These are phyloP conservation scores for Claviceps capensis DNA, from an alignment of 2,329 filamentous ascomycete genomes.

Conservation along the genomic window DNA sequence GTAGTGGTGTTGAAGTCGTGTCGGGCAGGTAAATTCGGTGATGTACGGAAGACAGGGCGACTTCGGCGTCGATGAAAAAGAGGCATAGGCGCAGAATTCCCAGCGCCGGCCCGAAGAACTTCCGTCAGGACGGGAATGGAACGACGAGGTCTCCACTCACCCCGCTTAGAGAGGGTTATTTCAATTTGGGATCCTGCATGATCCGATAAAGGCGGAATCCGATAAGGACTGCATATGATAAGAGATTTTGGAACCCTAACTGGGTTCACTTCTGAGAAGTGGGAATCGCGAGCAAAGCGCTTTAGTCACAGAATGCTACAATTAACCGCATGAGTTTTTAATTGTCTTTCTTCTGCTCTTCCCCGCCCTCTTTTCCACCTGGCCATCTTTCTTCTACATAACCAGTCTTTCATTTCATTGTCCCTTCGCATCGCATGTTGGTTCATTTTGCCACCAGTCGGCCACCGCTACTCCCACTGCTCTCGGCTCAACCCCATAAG, in stretches of 20 bases:
- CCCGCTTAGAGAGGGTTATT: too few species aligned
- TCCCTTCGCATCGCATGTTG: background rate
- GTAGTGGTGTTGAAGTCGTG: background rate
- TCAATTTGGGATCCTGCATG: slow-evolving; percentile 1
- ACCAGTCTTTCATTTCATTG: background rate
- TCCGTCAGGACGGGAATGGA: slow-evolving; percentile 7
- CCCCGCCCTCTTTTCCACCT: background rate
- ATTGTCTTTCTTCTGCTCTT: background rate
- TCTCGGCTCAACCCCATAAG: too few species aligned
- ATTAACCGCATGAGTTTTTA: background rate
- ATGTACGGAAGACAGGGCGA: slow-evolving; percentile 12
- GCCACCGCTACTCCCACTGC: too few species aligned
- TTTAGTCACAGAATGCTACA: background rate
- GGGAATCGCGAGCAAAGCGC: background rate
- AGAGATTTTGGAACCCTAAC: background rate
- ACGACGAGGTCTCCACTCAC: too few species aligned
- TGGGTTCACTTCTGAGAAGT: background rate
- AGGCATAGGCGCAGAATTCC: background rate
- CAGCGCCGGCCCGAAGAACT: slow-evolving; percentile 9
- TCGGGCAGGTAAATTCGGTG: background rate
- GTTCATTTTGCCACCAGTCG: background rate
- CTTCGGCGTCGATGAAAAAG: slow-evolving; percentile 6
- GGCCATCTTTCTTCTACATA: background rate
- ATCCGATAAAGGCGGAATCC: slow-evolving; percentile 3
- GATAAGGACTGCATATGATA: background rate